These are phyloP conservation scores for Tanacetum coccineum DNA, from an alignment of 129 eudicot genomes.

Conservation along the genomic window DNA sequence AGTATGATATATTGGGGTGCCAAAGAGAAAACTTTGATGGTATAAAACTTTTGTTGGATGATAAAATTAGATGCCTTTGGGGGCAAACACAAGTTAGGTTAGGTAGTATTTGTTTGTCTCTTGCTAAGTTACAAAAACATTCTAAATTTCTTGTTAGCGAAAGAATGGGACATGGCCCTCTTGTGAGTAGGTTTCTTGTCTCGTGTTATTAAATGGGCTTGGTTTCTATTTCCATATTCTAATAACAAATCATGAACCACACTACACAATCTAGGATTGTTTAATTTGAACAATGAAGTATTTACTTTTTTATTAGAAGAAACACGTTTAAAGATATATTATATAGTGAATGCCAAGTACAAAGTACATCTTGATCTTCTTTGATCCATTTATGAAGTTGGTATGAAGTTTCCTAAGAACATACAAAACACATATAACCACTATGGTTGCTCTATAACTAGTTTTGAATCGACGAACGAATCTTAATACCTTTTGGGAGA, in stretches of 20 bases:
- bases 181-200: slow-evolving; percentile 30
- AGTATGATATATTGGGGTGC: not conserved
- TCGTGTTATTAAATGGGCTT: slow-evolving; percentile 20
- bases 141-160: slow-evolving; percentile 22
- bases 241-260: slow-evolving; percentile 14
- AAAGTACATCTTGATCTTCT: slow-evolving; percentile 30
- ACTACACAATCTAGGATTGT: slow-evolving; percentile 4
- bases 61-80: slow-evolving; percentile 16
- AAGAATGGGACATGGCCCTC: slow-evolving; percentile 26
- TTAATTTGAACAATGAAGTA: slow-evolving; percentile 1
- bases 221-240: slow-evolving; percentile 26
- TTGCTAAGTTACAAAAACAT: slow-evolving; percentile 24
- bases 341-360: slow-evolving; percentile 19
- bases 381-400: slow-evolving; percentile 17
- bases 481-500: not conserved
- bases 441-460: not conserved
- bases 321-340: slow-evolving; percentile 19
- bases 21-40: not conserved
- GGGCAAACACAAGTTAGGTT: slow-evolving; percentile 32
- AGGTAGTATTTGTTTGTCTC: slow-evolving; percentile 30
- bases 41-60: not conserved
- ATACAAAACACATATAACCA: slow-evolving; percentile 1
- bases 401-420: slow-evolving; percentile 24
- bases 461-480: not conserved
- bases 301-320: not conserved